Evolutionary conservation across 2,329 filamentous ascomycete genomes (phyloP).

Genomic region (Orbilia javanica): DNA sequence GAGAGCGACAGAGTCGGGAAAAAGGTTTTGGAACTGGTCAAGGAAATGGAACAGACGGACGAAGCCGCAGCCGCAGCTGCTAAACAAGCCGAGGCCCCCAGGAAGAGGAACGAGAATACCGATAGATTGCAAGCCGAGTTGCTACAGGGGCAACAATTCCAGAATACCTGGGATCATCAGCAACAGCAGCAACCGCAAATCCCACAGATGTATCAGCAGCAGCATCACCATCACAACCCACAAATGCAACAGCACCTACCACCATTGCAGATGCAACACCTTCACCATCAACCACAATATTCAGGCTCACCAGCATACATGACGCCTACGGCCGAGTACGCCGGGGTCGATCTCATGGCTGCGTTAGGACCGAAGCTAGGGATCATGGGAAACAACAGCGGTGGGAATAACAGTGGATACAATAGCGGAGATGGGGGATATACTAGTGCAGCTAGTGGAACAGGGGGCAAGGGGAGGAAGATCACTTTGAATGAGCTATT

Average conservation of each 20-base stretch:
- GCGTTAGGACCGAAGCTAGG: constrained; percentile 53
- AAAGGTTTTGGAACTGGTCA: constrained; percentile 37
- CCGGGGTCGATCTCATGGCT: constrained; percentile 52
- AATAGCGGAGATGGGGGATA: constrained; percentile 51
- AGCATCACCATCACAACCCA: not conserved
- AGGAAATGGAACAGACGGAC: constrained; percentile 38
- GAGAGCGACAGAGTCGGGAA: constrained; percentile 40
- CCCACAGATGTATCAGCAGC: not conserved
- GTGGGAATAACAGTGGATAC: constrained; percentile 43
- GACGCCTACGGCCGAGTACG: constrained; percentile 35
- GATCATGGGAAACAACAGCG: constrained; percentile 6
- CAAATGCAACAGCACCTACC: constrained; percentile 12
- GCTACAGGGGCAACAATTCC: constrained; percentile 5
- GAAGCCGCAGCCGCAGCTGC: constrained; percentile 3
- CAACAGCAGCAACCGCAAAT: constrained; percentile 1
- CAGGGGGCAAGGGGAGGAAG: constrained; percentile 35
- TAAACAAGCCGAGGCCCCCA: not conserved
- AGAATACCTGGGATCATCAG: not conserved
- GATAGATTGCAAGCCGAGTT: constrained; percentile 30
- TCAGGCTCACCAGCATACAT: constrained; percentile 31
- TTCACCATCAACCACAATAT: constrained; percentile 2
- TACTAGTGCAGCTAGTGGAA: constrained; percentile 32
- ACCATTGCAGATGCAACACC: constrained; percentile 17
- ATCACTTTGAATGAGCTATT: constrained; percentile 47
- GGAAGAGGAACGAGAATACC: not conserved